Evolutionary conservation across 352 stramenopile species (phyloP), one percentile per base, ranked within the genome.

Genomic region (Phytopythium cucurbitacearum): DNA sequence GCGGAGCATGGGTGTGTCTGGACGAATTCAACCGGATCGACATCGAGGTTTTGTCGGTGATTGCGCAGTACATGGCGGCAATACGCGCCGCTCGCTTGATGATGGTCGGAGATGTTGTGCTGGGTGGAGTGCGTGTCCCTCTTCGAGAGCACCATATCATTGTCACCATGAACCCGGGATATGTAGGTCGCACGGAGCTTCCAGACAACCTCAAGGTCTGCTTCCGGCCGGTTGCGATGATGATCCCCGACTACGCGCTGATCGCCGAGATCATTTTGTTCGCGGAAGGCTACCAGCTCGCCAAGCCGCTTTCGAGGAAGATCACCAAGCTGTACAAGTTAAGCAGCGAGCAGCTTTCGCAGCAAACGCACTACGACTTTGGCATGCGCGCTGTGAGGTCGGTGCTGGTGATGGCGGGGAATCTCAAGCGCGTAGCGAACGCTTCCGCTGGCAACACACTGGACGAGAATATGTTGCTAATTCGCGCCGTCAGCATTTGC

Each of bases 11-110:
- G 89, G 68, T 72, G 2, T 97, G 88, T 49, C 59, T 97, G 21
- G 88, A 96, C 51, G 89, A 96, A 48, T 97, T 97, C 57, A 96
- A 97, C 40, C 80, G 89, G 4, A 94, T 96, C 33, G 76, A 95
- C 42, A 87, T 95, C 37, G 79, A 92, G 55, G 87, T 97, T 9
- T 57, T 97, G 7, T 93, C 78, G 1, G 88, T 97, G 1, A 77
- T 97, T 11, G 88, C 87, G 0, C 86, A 96, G 48, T 87, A 95
- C 52, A 89, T 96, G 76, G 67, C 76, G 7, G 64, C 69, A 0
- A 57, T 94, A n/a, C 65, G 77, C 1, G 77, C 84, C 44, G 82
- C 73, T 1, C 63, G 75, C 1, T 51, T 90, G 9, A 59, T 54
- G 4, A 54, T 51, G 15, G 60, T 55, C 1, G 41, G 32, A 4